Evolutionary conservation across 1,284 basidiomycete species (phyloP).

Genomic region (Entoloma clypeatum): DNA sequence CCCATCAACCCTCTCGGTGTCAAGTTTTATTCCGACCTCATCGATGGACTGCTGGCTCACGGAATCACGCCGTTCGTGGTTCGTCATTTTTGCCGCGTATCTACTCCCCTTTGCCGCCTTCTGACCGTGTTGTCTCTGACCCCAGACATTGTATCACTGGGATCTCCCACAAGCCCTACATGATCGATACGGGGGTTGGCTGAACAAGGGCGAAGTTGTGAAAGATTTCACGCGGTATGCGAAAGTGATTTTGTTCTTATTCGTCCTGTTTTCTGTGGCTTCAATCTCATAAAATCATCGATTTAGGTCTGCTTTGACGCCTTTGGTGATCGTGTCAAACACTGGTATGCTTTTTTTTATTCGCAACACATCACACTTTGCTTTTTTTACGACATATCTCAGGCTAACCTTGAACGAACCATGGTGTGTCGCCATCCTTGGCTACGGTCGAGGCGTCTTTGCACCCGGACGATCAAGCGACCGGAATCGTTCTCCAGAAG

Average conservation of each 20-base stretch:
- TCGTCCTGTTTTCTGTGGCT: constrained; percentile 3
- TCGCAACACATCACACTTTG: constrained; percentile 7
- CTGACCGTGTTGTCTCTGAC: constrained; percentile 2
- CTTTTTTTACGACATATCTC: constrained; percentile 3
- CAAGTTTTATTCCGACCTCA: constrained; percentile 64
- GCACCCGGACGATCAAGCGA: constrained; percentile 69
- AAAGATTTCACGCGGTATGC: constrained; percentile 64
- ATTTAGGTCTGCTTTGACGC: constrained; percentile 64
- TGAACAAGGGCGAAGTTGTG: constrained; percentile 63
- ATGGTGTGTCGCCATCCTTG: constrained; percentile 70
- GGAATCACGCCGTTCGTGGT: constrained; percentile 74
- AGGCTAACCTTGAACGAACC: constrained; percentile 77
- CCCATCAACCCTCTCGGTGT: constrained; percentile 71
- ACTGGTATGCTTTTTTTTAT: constrained; percentile 46
- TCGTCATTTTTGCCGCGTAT: constrained; percentile 26
- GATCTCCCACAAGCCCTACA: constrained; percentile 72
- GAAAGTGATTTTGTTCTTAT: constrained; percentile 36
- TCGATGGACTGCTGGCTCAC: constrained; percentile 60
- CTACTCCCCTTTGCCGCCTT: background rate
- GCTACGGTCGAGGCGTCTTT: constrained; percentile 67
- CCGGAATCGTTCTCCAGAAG: constrained; percentile 53
- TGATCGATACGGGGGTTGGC: constrained; percentile 73
- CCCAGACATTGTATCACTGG: constrained; percentile 75
- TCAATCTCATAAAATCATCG: constrained; percentile 10
- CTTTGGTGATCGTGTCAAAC: constrained; percentile 77